These are phyloP conservation scores for Exophiala aquamarina DNA, from an alignment of 2,329 filamentous ascomycete genomes.

Conservation along the genomic window DNA sequence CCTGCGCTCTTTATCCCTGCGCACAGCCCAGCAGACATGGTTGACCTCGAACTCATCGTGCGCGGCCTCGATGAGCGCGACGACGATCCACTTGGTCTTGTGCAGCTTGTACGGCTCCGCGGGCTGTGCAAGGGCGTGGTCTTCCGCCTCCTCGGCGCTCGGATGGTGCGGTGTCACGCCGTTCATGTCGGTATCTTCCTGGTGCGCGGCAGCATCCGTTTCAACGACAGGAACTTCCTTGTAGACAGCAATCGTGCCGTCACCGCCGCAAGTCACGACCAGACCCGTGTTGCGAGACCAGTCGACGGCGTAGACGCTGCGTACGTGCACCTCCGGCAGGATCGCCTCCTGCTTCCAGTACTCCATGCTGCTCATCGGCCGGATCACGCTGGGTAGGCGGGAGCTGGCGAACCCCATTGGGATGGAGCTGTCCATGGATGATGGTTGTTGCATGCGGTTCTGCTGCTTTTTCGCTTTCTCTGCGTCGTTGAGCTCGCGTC, in stretches of 20 bases:
- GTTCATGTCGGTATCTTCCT: slow-evolving; percentile 31
- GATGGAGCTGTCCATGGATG: too few species aligned
- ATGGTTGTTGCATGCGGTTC: too few species aligned
- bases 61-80: slow-evolving; percentile 68
- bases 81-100: slow-evolving; percentile 65
- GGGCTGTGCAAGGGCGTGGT: slow-evolving; percentile 11
- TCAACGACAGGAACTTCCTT: slow-evolving; percentile 52
- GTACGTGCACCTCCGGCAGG: slow-evolving; percentile 73
- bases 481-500: slow-evolving; percentile 57
- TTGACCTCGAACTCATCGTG: slow-evolving; percentile 96
- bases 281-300: slow-evolving; percentile 80
- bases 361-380: slow-evolving; percentile 69
- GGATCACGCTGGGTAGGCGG: slow-evolving; percentile 85
- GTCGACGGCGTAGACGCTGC: slow-evolving; percentile 78
- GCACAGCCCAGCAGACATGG: slow-evolving; percentile 81
- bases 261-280: slow-evolving; percentile 85
- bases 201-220: slow-evolving; percentile 26
- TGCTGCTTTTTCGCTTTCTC: slow-evolving; percentile 40
- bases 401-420: slow-evolving; percentile 21
- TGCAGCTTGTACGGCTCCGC: slow-evolving; percentile 14
- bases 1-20: slow-evolving; percentile 66
- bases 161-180: slow-evolving; percentile 12
- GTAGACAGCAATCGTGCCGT: slow-evolving; percentile 79
- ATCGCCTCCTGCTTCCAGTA: slow-evolving; percentile 76
- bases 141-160: too few species aligned